Evolutionary conservation across 805 yeast species (phyloP).

Genomic region (Candida qinlingensis): DNA sequence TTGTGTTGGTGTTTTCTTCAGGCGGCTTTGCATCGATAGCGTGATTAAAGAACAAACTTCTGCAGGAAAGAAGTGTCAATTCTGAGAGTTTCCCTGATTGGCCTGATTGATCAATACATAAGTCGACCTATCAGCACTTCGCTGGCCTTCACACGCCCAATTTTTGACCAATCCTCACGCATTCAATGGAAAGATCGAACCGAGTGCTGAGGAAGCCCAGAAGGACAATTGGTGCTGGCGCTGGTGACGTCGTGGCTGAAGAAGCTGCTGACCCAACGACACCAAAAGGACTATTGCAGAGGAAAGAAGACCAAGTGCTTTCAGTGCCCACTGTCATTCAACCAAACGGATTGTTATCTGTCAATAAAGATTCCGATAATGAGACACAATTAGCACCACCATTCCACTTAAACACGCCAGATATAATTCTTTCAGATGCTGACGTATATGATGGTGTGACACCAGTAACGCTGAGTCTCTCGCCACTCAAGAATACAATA

Average conservation of each 20-base stretch:
- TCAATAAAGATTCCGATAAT: background rate
- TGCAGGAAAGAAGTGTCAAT: no score
- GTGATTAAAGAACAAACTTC: no score
- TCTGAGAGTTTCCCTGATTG: no score
- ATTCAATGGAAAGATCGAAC: background rate
- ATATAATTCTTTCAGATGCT: conserved; percentile 10
- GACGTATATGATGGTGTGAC: conserved; percentile 6
- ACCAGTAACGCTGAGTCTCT: background rate
- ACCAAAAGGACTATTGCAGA: background rate
- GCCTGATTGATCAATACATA: no score
- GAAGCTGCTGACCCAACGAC: background rate
- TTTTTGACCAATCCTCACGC: background rate
- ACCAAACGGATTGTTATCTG: background rate
- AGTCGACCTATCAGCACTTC: background rate
- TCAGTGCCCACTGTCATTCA: background rate
- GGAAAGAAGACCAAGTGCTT: background rate
- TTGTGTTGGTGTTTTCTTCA: no score
- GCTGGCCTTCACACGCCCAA: background rate
- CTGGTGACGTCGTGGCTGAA: background rate
- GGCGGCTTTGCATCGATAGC: no score
- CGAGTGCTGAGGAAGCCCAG: conserved; percentile 4
- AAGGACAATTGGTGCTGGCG: conserved; percentile 3
- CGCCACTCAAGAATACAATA: background rate
- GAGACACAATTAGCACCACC: conserved; percentile 1
- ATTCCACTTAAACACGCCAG: conserved; percentile 4